These are phyloP conservation scores for Allium fistulosum DNA, from an alignment of 106 monocot species.

Conservation along the genomic window DNA sequence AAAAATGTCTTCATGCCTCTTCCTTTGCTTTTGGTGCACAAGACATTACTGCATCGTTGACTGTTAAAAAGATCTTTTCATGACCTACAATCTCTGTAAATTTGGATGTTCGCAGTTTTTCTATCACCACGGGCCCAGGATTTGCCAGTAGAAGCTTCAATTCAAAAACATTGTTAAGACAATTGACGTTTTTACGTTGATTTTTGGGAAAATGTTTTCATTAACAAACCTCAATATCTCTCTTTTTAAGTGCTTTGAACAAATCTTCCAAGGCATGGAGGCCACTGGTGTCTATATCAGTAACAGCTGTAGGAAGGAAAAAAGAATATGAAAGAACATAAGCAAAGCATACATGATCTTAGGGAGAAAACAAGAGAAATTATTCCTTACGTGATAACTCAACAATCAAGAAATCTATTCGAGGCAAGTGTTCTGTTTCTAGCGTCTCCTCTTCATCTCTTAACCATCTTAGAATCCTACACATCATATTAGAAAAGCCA, in stretches of 20 bases:
- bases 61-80: slow-evolving; percentile 56
- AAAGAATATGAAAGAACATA: not conserved
- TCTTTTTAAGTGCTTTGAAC: slow-evolving; percentile 30
- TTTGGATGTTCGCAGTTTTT: slow-evolving; percentile 35
- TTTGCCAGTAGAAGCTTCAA: slow-evolving; percentile 51
- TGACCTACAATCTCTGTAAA: slow-evolving; percentile 47
- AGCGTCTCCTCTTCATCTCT: slow-evolving; percentile 44
- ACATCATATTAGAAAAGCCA: not conserved
- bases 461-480: slow-evolving; percentile 58
- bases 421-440: slow-evolving; percentile 14
- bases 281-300: slow-evolving; percentile 50
- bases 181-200: not conserved
- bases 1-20: slow-evolving; percentile 6
- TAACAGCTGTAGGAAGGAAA: slow-evolving; percentile 30
- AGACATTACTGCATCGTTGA: slow-evolving; percentile 39
- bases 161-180: not conserved
- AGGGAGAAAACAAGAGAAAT: not conserved
- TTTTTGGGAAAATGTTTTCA: not conserved
- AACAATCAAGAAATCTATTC: slow-evolving; percentile 40
- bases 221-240: slow-evolving; percentile 28
- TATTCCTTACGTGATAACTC: slow-evolving; percentile 55
- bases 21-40: slow-evolving; percentile 17
- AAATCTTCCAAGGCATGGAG: slow-evolving; percentile 44
- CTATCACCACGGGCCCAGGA: slow-evolving; percentile 43
- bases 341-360: not conserved